These are phyloP conservation scores for Artemisia princeps DNA, from an alignment of 140 eudicot species.

Conservation along the genomic window DNA sequence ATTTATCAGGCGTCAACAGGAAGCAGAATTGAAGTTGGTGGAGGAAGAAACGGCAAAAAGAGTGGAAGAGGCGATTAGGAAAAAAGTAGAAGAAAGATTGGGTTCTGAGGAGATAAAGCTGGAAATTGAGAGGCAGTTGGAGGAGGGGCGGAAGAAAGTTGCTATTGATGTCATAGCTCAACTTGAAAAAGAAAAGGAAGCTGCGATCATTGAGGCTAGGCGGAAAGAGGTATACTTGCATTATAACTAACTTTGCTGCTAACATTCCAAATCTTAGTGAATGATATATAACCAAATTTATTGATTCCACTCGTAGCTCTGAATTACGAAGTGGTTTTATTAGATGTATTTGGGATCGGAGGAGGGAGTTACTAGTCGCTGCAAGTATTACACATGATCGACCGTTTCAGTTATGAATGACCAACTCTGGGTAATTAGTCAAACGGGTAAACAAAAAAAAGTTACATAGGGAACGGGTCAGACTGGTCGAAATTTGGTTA, in stretches of 20 bases:
- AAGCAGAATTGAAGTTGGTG: constrained; percentile 68
- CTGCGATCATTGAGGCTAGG: constrained; percentile 63
- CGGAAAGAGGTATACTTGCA: constrained; percentile 54
- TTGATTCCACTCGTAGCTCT: background rate
- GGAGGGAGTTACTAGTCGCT: too few species aligned
- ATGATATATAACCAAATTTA: background rate
- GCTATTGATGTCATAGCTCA: constrained; percentile 67
- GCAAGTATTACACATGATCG: too few species aligned
- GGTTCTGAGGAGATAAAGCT: constrained; percentile 59
- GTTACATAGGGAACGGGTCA: too few species aligned
- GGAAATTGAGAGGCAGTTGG: constrained; percentile 59
- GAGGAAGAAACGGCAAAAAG: constrained; percentile 95
- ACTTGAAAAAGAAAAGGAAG: constrained; percentile 89
- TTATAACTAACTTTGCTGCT: background rate
- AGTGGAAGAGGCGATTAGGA: constrained; percentile 65
- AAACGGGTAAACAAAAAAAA: too few species aligned
- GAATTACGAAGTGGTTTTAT: too few species aligned
- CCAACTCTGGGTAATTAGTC: too few species aligned
- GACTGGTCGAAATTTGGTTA: too few species aligned
- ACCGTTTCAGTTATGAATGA: too few species aligned
- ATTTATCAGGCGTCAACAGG: constrained; percentile 72
- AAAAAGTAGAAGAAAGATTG: constrained; percentile 71
- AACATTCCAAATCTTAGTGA: background rate
- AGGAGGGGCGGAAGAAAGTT: constrained; percentile 73
- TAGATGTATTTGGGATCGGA: too few species aligned